A percentile compares a stretch with the other conserved stretches of the same genome.
These are phyloP conservation scores for Coemansia umbellata DNA, from an alignment of 192 early-diverging fungal genomes.

Conservation along the genomic window DNA sequence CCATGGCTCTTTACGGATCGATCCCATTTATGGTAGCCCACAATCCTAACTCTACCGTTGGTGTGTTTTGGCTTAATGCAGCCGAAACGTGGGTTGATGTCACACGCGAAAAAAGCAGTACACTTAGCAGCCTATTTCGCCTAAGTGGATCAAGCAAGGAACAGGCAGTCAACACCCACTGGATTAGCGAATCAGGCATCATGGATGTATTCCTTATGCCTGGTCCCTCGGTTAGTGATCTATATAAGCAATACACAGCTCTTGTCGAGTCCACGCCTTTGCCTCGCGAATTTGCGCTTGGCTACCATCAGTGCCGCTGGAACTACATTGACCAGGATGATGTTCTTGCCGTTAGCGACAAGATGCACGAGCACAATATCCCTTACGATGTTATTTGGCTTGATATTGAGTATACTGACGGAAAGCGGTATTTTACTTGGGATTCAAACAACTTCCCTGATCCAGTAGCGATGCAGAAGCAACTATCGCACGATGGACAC, in stretches of 20 bases:
- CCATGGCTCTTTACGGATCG: slow-evolving; percentile 96
- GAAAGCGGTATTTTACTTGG: slow-evolving; percentile 98
- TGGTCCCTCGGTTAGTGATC: slow-evolving; percentile 63
- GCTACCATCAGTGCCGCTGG: slow-evolving; percentile 98
- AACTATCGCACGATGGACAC: slow-evolving; percentile 62
- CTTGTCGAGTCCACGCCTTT: slow-evolving; percentile 80
- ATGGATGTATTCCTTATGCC: slow-evolving; percentile 86
- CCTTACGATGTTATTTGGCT: slow-evolving; percentile 99
- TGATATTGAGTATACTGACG: slow-evolving; percentile 99
- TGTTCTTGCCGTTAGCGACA: slow-evolving; percentile 76
- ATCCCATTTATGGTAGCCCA: slow-evolving; percentile 95
- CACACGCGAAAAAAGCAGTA: slow-evolving; percentile 56
- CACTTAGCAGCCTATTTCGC: slow-evolving; percentile 27
- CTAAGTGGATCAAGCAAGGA: slow-evolving; percentile 15
- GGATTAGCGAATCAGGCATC: slow-evolving; percentile 89
- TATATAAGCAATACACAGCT: slow-evolving; percentile 67
- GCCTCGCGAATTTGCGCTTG: slow-evolving; percentile 86
- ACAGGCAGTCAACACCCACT: slow-evolving; percentile 64
- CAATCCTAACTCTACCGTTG: slow-evolving; percentile 65
- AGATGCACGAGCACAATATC: slow-evolving; percentile 87
- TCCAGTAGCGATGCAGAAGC: slow-evolving; percentile 77
- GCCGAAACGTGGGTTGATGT: slow-evolving; percentile 99
- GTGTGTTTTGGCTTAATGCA: slow-evolving; percentile 88
- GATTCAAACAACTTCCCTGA: slow-evolving; percentile 87
- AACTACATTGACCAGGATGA: slow-evolving; percentile 93